Evolutionary conservation across 2,329 filamentous ascomycete genomes (phyloP).

Genomic region (Penicillium sp.): DNA sequence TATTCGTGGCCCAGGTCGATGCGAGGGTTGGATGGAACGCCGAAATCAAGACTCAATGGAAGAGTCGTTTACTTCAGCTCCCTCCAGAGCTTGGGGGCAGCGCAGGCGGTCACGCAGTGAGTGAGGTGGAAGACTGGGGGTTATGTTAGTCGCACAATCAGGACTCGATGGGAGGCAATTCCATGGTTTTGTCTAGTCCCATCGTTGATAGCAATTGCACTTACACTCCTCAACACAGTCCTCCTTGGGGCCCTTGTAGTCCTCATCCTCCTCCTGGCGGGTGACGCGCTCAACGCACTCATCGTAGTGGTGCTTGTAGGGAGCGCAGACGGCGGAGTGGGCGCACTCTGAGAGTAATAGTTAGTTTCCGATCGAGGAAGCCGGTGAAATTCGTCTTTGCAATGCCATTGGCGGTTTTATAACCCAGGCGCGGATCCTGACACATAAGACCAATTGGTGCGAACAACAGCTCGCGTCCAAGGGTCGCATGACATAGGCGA

Average conservation of each 20-base stretch:
- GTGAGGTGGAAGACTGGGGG: conserved; percentile 93
- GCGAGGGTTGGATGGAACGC: conserved; percentile 15
- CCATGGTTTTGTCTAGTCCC: not conserved
- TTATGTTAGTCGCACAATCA: conserved; percentile 16
- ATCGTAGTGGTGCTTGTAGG: conserved; percentile 95
- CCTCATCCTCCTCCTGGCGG: conserved; percentile 63
- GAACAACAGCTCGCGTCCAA: not conserved
- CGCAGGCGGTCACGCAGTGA: conserved; percentile 90
- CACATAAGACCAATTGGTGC: conserved; percentile 1
- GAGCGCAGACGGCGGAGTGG: conserved; percentile 79
- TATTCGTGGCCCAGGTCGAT: conserved; percentile 9
- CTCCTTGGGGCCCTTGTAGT: conserved; percentile 74
- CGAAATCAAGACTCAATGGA: conserved; percentile 11
- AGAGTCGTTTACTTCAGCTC: conserved; percentile 73
- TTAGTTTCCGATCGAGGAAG: conserved; percentile 8
- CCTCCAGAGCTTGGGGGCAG: conserved; percentile 92
- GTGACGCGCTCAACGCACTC: conserved; percentile 96
- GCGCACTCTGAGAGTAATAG: conserved; percentile 69
- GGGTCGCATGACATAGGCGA: conserved; percentile 3
- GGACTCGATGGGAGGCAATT: not conserved
- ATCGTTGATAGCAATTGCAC: conserved; percentile 41
- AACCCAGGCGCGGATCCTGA: conserved; percentile 6
- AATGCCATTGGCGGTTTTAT: conserved; percentile 18
- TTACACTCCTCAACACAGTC: conserved; percentile 99
- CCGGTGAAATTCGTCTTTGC: conserved; percentile 5